phyloP scores from a whole-genome alignment of 768 basidiomycete species.

The Pleurotus cornucopiae region DNA sequence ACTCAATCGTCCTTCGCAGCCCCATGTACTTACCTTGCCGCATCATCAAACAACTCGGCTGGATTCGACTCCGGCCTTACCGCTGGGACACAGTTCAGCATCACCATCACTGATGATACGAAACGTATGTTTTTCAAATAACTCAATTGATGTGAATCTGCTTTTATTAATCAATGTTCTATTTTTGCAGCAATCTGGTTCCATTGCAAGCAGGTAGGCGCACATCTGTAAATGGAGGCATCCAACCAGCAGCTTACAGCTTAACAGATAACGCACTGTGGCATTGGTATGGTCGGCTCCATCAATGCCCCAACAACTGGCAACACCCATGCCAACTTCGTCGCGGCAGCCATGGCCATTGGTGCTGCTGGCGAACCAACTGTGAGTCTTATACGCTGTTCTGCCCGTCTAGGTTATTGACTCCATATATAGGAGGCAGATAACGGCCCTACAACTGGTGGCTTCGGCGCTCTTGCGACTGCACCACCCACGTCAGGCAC shows the following conservation, averaged over 20 bases:
- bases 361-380: slow-evolving; percentile 24
- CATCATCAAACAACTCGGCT: slow-evolving; percentile 27
- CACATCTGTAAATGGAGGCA: not conserved
- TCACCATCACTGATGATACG: slow-evolving; percentile 43
- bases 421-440: slow-evolving; percentile 14
- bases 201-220: slow-evolving; percentile 42
- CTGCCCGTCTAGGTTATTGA: slow-evolving; percentile 21
- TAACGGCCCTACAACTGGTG: slow-evolving; percentile 18
- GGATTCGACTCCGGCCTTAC: slow-evolving; percentile 57
- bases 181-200: slow-evolving; percentile 47
- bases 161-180: not conserved
- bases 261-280: slow-evolving; percentile 34
- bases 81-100: slow-evolving; percentile 32
- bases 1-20: slow-evolving; percentile 51
- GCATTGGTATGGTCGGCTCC: slow-evolving; percentile 44
- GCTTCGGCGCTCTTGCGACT: slow-evolving; percentile 17
- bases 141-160: not conserved
- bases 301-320: slow-evolving; percentile 47
- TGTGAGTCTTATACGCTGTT: slow-evolving; percentile 21
- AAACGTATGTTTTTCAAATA: slow-evolving; percentile 31
- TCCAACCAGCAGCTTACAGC: not conserved
- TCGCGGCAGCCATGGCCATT: slow-evolving; percentile 33
- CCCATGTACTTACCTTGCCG: slow-evolving; percentile 48
- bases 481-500: slow-evolving; percentile 18
- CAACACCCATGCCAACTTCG: slow-evolving; percentile 38